Conservation (phyloP, 139 green algal species). For the Protoeuglena noctilucae region DNA sequence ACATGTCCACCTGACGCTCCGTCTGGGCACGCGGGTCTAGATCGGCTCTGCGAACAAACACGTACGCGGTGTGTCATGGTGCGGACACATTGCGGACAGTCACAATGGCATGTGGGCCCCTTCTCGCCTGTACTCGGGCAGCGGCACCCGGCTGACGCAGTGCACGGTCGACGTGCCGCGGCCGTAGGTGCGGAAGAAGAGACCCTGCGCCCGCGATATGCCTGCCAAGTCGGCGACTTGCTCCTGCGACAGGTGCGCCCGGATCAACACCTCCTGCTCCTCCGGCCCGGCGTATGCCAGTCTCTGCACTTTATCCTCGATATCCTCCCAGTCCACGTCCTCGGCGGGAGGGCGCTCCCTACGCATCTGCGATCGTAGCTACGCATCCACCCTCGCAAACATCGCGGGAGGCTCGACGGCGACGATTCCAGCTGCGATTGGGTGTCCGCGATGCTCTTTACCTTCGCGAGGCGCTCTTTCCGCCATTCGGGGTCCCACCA, state of each 20-base stretch:
- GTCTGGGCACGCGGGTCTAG: slow-evolving; percentile 8
- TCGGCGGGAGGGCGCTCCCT: slow-evolving; percentile 11
- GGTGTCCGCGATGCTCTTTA: neutral
- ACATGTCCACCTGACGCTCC: slow-evolving; percentile 5
- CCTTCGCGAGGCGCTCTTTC: slow-evolving; percentile 5
- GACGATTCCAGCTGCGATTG: neutral
- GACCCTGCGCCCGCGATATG: slow-evolving; percentile 1
- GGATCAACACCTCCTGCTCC: slow-evolving; percentile 13
- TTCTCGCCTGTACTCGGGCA: slow-evolving; percentile 29
- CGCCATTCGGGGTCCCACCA: slow-evolving; percentile 14
- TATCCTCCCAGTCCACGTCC: slow-evolving; percentile 13
- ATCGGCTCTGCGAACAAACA: no score
- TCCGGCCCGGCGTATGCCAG: no score
- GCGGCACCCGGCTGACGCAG: slow-evolving; percentile 18
- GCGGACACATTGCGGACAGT: no score
- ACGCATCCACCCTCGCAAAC: slow-evolving; percentile 10
- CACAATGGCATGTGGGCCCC: no score
- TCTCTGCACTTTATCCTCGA: slow-evolving; percentile 10
- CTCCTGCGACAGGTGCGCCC: slow-evolving; percentile 17
- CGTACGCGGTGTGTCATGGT: no score
- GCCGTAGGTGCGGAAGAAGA: slow-evolving; percentile 20
- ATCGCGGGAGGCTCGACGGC: slow-evolving; percentile 8
- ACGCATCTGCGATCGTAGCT: slow-evolving; percentile 19
- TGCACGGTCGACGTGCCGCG: slow-evolving; percentile 14
- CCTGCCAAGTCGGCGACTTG: slow-evolving; percentile 3